Conservation (phyloP, 306 rosid genomes). For the Corylus heterophylla region DNA sequence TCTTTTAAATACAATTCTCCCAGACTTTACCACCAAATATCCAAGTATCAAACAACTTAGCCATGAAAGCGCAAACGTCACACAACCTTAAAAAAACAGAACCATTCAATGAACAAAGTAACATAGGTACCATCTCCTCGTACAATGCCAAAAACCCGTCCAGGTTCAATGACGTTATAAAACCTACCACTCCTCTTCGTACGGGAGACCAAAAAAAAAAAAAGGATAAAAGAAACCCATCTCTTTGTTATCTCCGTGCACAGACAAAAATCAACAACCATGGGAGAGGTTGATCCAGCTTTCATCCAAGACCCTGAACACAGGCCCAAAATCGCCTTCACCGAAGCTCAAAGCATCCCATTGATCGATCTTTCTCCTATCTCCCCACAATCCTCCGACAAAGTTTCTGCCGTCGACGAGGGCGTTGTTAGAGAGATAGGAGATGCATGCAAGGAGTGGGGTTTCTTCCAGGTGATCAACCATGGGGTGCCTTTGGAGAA, state of each 20-base stretch:
- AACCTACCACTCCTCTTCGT: not conserved
- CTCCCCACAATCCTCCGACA: not conserved
- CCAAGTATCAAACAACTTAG: not conserved
- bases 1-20: no score
- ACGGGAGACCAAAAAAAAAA: no score
- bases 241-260: no score
- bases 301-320: constrained; percentile 65
- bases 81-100: not conserved
- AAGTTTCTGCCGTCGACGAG: constrained; percentile 11
- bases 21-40: no score
- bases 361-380: constrained; percentile 45
- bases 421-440: constrained; percentile 48
- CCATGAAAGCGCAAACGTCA: constrained; percentile 8
- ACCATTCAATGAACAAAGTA: not conserved
- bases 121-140: not conserved
- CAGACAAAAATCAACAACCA: not conserved
- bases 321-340: constrained; percentile 51
- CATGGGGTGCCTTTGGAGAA: constrained; percentile 51
- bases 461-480: constrained; percentile 72
- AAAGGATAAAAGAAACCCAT: not conserved
- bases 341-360: constrained; percentile 53
- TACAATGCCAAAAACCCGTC: constrained; percentile 10
- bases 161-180: constrained; percentile 19
- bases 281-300: constrained; percentile 52
- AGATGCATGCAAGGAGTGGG: constrained; percentile 65